Percentiles rank a stretch among this genome's conserved stretches.
These are phyloP conservation scores for Zoysia matrella DNA, from an alignment of 202 grass and related monocot genomes.

Conservation along the genomic window DNA sequence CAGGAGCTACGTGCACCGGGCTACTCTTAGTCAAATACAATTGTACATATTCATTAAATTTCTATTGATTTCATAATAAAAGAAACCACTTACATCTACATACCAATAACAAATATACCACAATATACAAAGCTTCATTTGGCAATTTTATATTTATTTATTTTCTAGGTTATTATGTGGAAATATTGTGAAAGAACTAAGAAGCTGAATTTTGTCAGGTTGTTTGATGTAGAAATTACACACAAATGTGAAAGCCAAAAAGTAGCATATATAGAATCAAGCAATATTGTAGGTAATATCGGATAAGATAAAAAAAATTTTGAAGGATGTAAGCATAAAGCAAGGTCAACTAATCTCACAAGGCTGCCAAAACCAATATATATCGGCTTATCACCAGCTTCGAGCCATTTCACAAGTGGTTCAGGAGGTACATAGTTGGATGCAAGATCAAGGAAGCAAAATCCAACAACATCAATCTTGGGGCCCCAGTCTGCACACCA, in stretches of 20 bases:
- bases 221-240: conserved; percentile 26
- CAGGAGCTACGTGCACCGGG: too few species aligned
- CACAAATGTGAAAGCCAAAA: conserved; percentile 18
- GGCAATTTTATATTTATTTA: background rate
- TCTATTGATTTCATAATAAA: conserved; percentile 2
- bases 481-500: conserved; percentile 81
- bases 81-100: background rate
- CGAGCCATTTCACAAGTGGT: conserved; percentile 89
- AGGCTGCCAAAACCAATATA: conserved; percentile 98
- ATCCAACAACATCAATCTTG: conserved; percentile 94
- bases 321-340: conserved; percentile 41
- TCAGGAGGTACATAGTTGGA: conserved; percentile 86
- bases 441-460: conserved; percentile 97
- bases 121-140: conserved; percentile 3
- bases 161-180: background rate
- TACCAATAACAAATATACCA: background rate
- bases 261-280: conserved; percentile 3
- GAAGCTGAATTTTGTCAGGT: background rate
- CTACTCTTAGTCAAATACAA: too few species aligned
- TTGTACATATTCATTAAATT: conserved; percentile 9
- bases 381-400: conserved; percentile 80
- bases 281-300: conserved; percentile 9
- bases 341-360: conserved; percentile 61
- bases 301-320: background rate
- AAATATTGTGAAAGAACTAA: background rate